A percentile compares a stretch with the other conserved stretches of the same genome.
phyloP scores from a whole-genome alignment of 2,329 filamentous ascomycete species.

The Akanthomyces uredinophilus region DNA sequence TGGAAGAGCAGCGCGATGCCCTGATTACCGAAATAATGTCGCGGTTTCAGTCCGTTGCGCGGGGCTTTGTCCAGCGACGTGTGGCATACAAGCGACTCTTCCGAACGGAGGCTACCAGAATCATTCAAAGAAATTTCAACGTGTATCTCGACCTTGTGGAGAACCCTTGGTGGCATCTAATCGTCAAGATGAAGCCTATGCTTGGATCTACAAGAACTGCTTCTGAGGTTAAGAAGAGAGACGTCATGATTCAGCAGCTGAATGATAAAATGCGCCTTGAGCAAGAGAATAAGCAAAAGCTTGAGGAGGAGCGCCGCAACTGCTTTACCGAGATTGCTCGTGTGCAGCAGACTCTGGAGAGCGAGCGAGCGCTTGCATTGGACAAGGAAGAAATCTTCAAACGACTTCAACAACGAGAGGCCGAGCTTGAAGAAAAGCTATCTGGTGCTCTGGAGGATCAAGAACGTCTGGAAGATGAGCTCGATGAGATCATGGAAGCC shows the following conservation, averaged over 20 bases:
- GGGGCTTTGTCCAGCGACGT: constrained; percentile 83
- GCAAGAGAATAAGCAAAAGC: constrained; percentile 63
- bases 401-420: constrained; percentile 85
- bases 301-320: constrained; percentile 88
- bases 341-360: constrained; percentile 91
- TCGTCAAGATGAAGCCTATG: constrained; percentile 91
- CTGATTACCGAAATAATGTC: constrained; percentile 93
- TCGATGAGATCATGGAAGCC: constrained; percentile 81
- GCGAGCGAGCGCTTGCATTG: constrained; percentile 87
- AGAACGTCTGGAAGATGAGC: constrained; percentile 85
- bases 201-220: constrained; percentile 88
- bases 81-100: constrained; percentile 91
- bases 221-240: constrained; percentile 88
- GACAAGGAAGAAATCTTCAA: constrained; percentile 99
- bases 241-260: constrained; percentile 86
- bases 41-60: constrained; percentile 84
- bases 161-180: constrained; percentile 96
- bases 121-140: constrained; percentile 91
- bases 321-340: constrained; percentile 82
- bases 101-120: constrained; percentile 85
- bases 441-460: constrained; percentile 90
- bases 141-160: constrained; percentile 85
- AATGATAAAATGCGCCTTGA: constrained; percentile 80
- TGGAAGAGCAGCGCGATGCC: constrained; percentile 91
- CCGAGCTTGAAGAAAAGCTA: constrained; percentile 88